These are phyloP conservation scores for Cyberlindnera subsufficiens DNA, from an alignment of 805 yeast genomes.

Conservation along the genomic window DNA sequence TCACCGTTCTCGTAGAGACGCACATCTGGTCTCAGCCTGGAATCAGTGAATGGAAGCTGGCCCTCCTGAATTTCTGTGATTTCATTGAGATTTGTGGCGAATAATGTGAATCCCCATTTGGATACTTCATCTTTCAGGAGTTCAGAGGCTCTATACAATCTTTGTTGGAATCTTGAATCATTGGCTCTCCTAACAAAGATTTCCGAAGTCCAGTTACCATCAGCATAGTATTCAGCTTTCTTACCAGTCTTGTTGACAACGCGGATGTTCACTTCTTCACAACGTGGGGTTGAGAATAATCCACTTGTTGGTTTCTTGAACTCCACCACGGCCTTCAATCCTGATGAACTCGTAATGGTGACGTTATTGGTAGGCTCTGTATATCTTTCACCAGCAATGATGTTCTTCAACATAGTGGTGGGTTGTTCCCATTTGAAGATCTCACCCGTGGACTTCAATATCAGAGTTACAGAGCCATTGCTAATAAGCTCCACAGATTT, in stretches of 20 bases:
- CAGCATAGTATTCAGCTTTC: constrained; percentile 17
- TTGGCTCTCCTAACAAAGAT: constrained; percentile 33
- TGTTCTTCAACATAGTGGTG: constrained; percentile 71
- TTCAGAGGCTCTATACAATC: constrained; percentile 68
- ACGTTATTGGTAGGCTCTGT: constrained; percentile 76
- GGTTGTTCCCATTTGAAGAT: constrained; percentile 77
- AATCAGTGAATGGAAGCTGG: constrained; percentile 75
- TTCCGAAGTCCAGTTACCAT: constrained; percentile 83
- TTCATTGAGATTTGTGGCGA: constrained; percentile 77
- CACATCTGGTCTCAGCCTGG: constrained; percentile 86
- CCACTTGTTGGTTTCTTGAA: constrained; percentile 59
- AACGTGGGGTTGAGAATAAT: constrained; percentile 71
- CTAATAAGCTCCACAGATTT: constrained; percentile 81
- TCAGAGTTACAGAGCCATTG: constrained; percentile 60
- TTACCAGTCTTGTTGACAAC: constrained; percentile 16
- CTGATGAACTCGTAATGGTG: constrained; percentile 62
- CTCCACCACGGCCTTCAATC: constrained; percentile 61
- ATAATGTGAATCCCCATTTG: constrained; percentile 83
- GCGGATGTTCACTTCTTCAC: constrained; percentile 55
- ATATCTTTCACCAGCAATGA: constrained; percentile 93
- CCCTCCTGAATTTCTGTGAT: constrained; percentile 66
- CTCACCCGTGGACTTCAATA: constrained; percentile 57
- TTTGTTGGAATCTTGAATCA: constrained; percentile 25
- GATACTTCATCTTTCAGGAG: constrained; percentile 50
- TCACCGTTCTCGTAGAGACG: constrained; percentile 63